phyloP scores from a whole-genome alignment of 192 early-diverging fungal species.

The Coemansia sp. region DNA sequence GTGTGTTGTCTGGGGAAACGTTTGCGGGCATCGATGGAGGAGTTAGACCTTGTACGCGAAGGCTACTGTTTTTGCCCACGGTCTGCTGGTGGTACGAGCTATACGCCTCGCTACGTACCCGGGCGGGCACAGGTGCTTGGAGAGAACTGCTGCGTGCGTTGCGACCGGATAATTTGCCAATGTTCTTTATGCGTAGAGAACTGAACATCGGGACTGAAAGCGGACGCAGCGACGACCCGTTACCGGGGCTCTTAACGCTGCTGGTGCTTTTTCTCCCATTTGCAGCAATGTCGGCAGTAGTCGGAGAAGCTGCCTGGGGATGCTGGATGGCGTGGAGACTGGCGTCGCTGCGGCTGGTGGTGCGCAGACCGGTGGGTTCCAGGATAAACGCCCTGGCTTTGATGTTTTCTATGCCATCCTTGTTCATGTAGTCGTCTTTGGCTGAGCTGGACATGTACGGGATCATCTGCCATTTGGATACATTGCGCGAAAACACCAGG shows the following conservation, averaged over 20 bases:
- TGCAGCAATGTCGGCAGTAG: background rate
- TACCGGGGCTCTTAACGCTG: background rate
- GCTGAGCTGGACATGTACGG: conserved; percentile 47
- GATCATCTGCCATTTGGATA: conserved; percentile 46
- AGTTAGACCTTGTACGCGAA: conserved; percentile 24
- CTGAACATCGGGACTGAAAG: conserved; percentile 23
- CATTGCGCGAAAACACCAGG: conserved; percentile 53
- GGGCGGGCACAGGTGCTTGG: conserved; percentile 35
- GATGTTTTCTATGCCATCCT: conserved; percentile 40
- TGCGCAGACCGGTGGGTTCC: conserved; percentile 58
- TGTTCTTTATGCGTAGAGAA: conserved; percentile 17
- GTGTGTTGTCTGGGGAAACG: background rate
- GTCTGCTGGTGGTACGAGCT: conserved; percentile 46
- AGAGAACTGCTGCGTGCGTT: conserved; percentile 11
- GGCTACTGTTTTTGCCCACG: conserved; percentile 18
- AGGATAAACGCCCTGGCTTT: conserved; percentile 61
- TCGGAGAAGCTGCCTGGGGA: background rate
- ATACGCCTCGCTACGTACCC: conserved; percentile 52
- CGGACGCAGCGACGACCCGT: conserved; percentile 8
- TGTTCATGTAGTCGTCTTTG: conserved; percentile 51
- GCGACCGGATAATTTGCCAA: conserved; percentile 1
- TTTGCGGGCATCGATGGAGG: background rate
- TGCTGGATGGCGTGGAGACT: conserved; percentile 27
- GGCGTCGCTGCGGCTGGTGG: conserved; percentile 25
- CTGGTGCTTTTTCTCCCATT: background rate